Evolutionary conservation across 768 basidiomycete species (phyloP), one percentile per base, ranked within the genome.

Genomic region (Pleurotus platypus): DNA sequence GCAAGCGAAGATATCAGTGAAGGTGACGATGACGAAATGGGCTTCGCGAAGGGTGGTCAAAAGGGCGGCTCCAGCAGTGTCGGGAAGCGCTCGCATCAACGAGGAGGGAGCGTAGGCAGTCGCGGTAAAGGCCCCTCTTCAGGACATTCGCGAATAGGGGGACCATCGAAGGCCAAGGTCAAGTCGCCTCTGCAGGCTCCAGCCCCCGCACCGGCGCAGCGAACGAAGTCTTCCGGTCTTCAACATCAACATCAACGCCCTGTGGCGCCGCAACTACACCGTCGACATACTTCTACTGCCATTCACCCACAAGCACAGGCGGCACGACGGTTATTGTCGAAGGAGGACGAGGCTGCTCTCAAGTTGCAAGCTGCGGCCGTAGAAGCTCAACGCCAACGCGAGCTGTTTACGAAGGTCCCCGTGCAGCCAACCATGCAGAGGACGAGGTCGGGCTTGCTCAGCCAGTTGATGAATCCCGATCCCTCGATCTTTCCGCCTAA

Each of bases 401-500:
- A 92, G 12, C 75, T 92, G 75, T 87, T 89, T 64, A 78, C 80
- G 59, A 91, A 92, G 70, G 76, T 85, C 12, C 89, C 88, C 1
- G 78, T 81, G 51, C 51, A 54, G 18, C 51, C 15, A 12, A 67
- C 84, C 68, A 64, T 83, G 70, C 57, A 64, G 26, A 47, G 61
- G 54, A 74, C 78, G 8, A 70, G 35, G 45, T 80, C 79, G 7
- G 90, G 89, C 3, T 68, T 89, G 43, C 71, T 91, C 55, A 82
- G 82, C 24, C 83, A 83, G 67, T 70, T 92, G 43, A 77, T 92
- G 76, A 86, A 91, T 60, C 90, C 90, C 0, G 80, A 87, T 63
- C 85, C 86, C 16, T 64, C 73, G 11, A 72, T 83, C 27, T 80
- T 89, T 63, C 85, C 86, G 4, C 67, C 70, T 1, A 78, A 73